Conservation (phyloP, 495 filamentous ascomycete species). For the Aspergillus sclerotiicarbonarius region DNA sequence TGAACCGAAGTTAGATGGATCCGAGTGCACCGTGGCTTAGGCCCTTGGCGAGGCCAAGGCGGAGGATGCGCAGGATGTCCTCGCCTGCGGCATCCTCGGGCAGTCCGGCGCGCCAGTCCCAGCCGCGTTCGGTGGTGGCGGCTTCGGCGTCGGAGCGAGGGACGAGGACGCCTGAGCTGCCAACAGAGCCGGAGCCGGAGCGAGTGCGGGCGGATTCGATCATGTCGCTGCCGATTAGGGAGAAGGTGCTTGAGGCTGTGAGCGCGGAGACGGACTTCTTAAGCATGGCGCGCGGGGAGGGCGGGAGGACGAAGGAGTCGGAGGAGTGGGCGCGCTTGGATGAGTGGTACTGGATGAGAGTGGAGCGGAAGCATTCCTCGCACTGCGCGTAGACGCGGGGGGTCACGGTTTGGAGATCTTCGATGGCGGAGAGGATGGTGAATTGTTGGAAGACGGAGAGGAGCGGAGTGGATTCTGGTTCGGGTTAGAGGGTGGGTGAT, state of each 20-base stretch:
- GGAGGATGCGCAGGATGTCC: slow-evolving; percentile 69
- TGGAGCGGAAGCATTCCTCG: slow-evolving; percentile 64
- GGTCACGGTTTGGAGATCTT: slow-evolving; percentile 77
- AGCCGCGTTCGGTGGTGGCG: slow-evolving; percentile 54
- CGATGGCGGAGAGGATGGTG: slow-evolving; percentile 71
- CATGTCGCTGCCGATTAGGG: slow-evolving; percentile 71
- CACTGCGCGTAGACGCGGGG: slow-evolving; percentile 65
- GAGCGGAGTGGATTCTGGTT: slow-evolving; percentile 36
- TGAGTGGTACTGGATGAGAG: slow-evolving; percentile 46
- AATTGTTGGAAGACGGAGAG: slow-evolving; percentile 63
- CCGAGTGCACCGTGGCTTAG: slow-evolving; percentile 37
- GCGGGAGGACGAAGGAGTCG: slow-evolving; percentile 23
- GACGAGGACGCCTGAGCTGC: slow-evolving; percentile 56
- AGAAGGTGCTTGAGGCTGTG: slow-evolving; percentile 57
- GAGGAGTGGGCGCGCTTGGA: slow-evolving; percentile 44
- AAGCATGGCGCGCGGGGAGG: slow-evolving; percentile 61
- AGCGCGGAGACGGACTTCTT: slow-evolving; percentile 63
- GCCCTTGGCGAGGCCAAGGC: slow-evolving; percentile 70
- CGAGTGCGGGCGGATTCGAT: slow-evolving; percentile 46
- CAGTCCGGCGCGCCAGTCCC: slow-evolving; percentile 81
- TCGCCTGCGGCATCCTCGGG: slow-evolving; percentile 54
- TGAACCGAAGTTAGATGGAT: background rate
- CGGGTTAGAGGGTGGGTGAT: slow-evolving; percentile 10
- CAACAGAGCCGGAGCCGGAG: slow-evolving; percentile 50
- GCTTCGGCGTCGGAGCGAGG: slow-evolving; percentile 27